Evolutionary conservation across 2,329 filamentous ascomycete species (phyloP).

Genomic region (Thelonectria rubi): DNA sequence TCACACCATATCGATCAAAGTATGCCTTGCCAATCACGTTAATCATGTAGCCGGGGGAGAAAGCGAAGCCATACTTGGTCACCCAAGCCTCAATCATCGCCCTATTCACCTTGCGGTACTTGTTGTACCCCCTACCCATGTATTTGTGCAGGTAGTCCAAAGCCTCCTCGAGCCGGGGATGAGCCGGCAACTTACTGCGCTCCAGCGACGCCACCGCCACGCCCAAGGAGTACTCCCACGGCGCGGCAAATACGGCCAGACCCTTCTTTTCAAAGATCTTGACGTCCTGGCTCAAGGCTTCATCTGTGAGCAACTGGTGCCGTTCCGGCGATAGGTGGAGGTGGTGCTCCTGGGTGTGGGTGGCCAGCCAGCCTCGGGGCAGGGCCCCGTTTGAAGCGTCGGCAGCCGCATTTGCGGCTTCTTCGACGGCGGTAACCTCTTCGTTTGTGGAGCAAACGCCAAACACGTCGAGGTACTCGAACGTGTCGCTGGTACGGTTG

Average conservation of each 20-base stretch:
- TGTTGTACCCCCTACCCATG: not conserved
- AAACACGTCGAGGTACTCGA: not conserved
- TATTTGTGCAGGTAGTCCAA: not conserved
- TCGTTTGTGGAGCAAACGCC: not conserved
- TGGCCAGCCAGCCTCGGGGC: not conserved
- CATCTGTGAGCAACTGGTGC: not conserved
- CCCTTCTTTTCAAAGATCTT: not conserved
- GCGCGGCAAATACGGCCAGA: constrained; percentile 5
- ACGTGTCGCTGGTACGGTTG: too few relatives aligned
- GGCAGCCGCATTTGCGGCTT: not conserved
- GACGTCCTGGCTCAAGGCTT: not conserved
- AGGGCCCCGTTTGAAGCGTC: not conserved
- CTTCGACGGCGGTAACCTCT: not conserved
- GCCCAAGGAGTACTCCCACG: constrained; percentile 4
- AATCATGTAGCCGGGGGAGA: too few relatives aligned
- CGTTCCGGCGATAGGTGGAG: not conserved
- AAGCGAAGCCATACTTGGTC: not conserved
- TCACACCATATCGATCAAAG: too few relatives aligned
- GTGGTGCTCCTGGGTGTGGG: not conserved
- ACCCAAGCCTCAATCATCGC: not conserved
- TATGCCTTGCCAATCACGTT: too few relatives aligned
- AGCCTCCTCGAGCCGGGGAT: not conserved
- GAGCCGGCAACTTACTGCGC: too few relatives aligned
- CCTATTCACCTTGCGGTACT: not conserved
- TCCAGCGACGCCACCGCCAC: not conserved